Percentiles rank a stretch among this genome's conserved stretches.
Evolutionary conservation across 768 basidiomycete species (phyloP).

Genomic region (Podaxis sp.): DNA sequence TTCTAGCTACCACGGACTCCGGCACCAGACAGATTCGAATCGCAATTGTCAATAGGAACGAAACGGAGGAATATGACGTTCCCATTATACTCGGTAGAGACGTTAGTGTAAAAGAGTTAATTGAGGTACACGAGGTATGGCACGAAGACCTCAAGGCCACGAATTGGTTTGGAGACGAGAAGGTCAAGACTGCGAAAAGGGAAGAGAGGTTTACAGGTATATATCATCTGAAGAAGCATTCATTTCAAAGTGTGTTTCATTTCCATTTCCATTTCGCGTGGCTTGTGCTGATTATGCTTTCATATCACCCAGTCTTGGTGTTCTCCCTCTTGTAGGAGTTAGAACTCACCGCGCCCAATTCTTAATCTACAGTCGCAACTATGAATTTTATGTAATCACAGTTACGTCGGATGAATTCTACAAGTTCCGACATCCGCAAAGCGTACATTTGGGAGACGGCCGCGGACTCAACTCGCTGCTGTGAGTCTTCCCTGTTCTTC

Average conservation of each 20-base stretch:
- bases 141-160: constrained; percentile 40
- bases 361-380: no score
- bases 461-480: no score
- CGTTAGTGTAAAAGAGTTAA: constrained; percentile 20
- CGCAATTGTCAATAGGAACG: constrained; percentile 53
- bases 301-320: background rate
- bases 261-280: background rate
- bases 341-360: no score
- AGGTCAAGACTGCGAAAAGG: constrained; percentile 32
- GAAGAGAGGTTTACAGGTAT: constrained; percentile 32
- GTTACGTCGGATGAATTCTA: no score
- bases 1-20: constrained; percentile 29
- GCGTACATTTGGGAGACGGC: no score
- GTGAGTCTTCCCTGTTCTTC: no score
- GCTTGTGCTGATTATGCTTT: background rate
- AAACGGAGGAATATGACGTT: constrained; percentile 34
- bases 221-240: constrained; percentile 44
- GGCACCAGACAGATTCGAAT: constrained; percentile 41
- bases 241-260: constrained; percentile 39
- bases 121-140: constrained; percentile 54
- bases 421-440: no score
- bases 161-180: constrained; percentile 45
- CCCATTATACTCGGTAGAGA: constrained; percentile 38
- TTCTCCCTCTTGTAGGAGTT: background rate
- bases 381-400: no score